Evolutionary conservation across 2,329 filamentous ascomycete species (phyloP), one percentile per base, ranked within the genome.

Genomic region (Neonectria faginata): DNA sequence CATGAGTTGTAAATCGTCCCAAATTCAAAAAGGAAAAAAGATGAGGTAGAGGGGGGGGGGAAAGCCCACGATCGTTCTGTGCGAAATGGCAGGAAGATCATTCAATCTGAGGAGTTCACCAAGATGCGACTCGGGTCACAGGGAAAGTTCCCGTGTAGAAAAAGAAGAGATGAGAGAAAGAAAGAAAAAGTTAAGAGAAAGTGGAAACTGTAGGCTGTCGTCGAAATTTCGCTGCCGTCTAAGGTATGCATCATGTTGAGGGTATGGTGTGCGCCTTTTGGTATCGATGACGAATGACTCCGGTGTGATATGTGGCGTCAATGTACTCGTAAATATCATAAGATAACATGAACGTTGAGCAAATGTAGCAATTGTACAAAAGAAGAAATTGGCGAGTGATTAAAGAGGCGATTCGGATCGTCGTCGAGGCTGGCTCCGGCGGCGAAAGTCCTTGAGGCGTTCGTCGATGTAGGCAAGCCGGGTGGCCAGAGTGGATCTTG

Each of bases 381-480:
- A 31, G 56, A 68, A 63, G 70, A 61, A 57, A 33, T 10, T 33
- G 45, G 54, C n/a, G 56, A 62, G 42, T 47, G 22, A 51, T 81
- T 78, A 85, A 45, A 82, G 72, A 3, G 85, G 85, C 22, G 85
- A 86, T 67, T 86, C 82, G 8, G 86, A 85, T 55, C 82, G 82
- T 62, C 79, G 79, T 9, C 75, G 78, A 45, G 78, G 77, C 27
- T 70, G 72, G 57, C 80, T 79, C 41, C 82, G 81, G 51, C 79
- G 82, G 64, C 85, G 82, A 62, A 88, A 79, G 64, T 87, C 84
- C 68, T 83, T 84, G 47, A 89, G 82, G 41, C 86, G 84, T 68
- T 87, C 83, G 70, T 89, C 86, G 51, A 89, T 83, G 66, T 89
- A 88, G 5, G 86, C 85, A 60, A 89, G 77, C 11, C 85, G 84